A percentile compares a stretch with the other conserved stretches of the same genome.
phyloP scores from a whole-genome alignment of 345 rosid species.

The Lagerstroemia speciosa region DNA sequence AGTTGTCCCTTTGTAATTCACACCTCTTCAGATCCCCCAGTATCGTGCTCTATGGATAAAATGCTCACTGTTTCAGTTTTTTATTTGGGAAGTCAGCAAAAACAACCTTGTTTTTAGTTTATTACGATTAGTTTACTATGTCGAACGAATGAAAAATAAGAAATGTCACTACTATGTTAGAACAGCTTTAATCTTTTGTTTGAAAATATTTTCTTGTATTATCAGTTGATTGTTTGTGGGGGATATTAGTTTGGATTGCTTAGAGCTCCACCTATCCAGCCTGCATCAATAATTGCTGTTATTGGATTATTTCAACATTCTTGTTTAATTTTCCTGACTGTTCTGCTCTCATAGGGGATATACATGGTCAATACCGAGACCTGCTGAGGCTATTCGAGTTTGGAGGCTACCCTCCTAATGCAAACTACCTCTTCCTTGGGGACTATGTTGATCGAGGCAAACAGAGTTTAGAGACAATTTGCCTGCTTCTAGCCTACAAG shows the following conservation, averaged over 20 bases:
- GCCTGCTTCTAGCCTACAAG: slow-evolving; percentile 89
- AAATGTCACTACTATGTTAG: too few relatives aligned
- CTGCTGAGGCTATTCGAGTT: slow-evolving; percentile 75
- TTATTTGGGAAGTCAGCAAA: not conserved
- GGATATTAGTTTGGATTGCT: not conserved
- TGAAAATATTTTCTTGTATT: too few relatives aligned
- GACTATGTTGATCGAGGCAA: slow-evolving; percentile 97
- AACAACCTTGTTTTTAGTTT: too few relatives aligned
- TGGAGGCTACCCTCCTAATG: slow-evolving; percentile 88
- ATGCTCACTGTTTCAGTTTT: not conserved
- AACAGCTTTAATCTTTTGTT: not conserved
- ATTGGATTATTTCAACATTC: not conserved
- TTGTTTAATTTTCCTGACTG: not conserved
- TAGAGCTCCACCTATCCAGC: not conserved
- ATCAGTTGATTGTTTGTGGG: not conserved
- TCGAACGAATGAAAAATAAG: too few relatives aligned
- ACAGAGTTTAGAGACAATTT: slow-evolving; percentile 93
- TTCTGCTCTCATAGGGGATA: slow-evolving; percentile 50
- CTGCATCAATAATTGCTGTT: not conserved
- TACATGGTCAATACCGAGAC: slow-evolving; percentile 95
- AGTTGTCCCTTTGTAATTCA: not conserved
- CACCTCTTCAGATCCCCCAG: not conserved
- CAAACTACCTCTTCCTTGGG: slow-evolving; percentile 89
- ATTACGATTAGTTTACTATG: too few relatives aligned
- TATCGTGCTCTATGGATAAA: not conserved